These are phyloP conservation scores for Annulohypoxylon nitens DNA, from an alignment of 495 filamentous ascomycete species.

Conservation along the genomic window DNA sequence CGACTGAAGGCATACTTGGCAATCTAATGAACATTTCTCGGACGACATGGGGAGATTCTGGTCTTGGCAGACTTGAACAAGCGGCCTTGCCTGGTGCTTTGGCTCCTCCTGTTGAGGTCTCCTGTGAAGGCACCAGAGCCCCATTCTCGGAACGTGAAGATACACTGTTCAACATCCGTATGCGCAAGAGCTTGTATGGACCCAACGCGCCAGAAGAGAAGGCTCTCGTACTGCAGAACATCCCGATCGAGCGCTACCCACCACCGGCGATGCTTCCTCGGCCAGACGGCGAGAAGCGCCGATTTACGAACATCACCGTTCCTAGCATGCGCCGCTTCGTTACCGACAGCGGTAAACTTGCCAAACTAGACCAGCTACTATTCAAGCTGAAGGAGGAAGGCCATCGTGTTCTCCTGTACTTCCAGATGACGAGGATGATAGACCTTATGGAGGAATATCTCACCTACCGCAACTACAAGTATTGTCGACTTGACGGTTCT, in stretches of 20 bases:
- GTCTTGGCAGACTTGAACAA: conserved; percentile 82
- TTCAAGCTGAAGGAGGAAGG: conserved; percentile 89
- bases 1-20: conserved; percentile 77
- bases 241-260: conserved; percentile 74
- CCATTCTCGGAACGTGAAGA: conserved; percentile 76
- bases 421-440: conserved; percentile 99
- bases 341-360: conserved; percentile 96
- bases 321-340: conserved; percentile 99
- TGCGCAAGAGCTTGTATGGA: conserved; percentile 81
- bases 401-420: conserved; percentile 98
- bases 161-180: conserved; percentile 79
- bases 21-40: conserved; percentile 84
- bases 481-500: conserved; percentile 94
- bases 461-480: conserved; percentile 98
- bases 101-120: conserved; percentile 88
- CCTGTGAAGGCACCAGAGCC: conserved; percentile 74
- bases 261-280: conserved; percentile 74
- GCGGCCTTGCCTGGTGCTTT: conserved; percentile 79
- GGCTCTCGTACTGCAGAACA: conserved; percentile 75
- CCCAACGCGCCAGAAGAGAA: conserved; percentile 76
- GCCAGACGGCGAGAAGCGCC: conserved; percentile 81
- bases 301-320: conserved; percentile 90
- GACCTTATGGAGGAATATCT: conserved; percentile 99
- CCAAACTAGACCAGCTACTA: conserved; percentile 89
- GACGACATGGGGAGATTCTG: conserved; percentile 72